Evolutionary conservation across 352 stramenopile genomes (phyloP).

Genomic region (Globisporangium lucens): DNA sequence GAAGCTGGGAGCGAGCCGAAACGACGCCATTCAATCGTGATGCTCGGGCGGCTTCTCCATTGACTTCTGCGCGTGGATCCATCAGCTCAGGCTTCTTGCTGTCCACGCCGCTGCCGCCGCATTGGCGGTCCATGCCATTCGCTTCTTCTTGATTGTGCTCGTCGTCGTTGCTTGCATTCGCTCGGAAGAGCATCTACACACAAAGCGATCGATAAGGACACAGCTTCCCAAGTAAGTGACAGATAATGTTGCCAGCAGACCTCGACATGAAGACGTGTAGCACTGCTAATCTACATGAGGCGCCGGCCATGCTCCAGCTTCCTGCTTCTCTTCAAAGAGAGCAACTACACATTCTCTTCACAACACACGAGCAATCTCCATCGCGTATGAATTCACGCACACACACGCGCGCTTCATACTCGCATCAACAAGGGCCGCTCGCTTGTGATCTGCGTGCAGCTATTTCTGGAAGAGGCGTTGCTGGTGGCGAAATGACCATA

Average conservation of each 20-base stretch:
- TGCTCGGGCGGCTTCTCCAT: background rate
- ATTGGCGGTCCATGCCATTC: background rate
- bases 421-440: no score
- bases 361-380: no score
- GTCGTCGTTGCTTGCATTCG: constrained; percentile 13
- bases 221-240: background rate
- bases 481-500: background rate
- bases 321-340: background rate
- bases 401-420: no score
- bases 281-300: constrained; percentile 33
- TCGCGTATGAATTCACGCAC: no score
- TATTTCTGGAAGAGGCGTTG: background rate
- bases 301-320: constrained; percentile 21
- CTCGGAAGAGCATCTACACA: constrained; percentile 51
- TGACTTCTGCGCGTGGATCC: background rate
- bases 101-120: no score
- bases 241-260: no score
- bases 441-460: background rate
- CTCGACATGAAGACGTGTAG: no score
- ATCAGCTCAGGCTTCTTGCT: background rate
- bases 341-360: background rate
- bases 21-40: background rate
- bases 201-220: background rate
- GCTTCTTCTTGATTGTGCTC: background rate
- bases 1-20: background rate